Conservation (phyloP, 2,329 filamentous ascomycete species). For the Epichloe aotearoae region DNA sequence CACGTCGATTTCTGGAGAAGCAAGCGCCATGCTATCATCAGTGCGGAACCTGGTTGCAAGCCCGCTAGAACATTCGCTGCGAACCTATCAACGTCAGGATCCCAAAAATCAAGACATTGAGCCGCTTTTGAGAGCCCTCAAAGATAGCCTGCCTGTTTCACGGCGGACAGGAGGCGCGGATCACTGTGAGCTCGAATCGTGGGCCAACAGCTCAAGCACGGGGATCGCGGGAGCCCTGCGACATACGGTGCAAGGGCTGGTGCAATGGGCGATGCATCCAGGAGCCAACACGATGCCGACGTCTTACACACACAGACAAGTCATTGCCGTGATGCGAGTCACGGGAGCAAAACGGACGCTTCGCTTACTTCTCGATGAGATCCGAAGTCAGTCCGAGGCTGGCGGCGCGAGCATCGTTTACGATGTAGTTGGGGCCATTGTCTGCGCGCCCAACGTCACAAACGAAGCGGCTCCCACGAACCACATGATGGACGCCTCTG, state of each 20-base stretch:
- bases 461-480: conserved; percentile 24
- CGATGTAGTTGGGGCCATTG: conserved; percentile 54
- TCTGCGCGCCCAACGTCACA: conserved; percentile 52
- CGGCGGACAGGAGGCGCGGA: conserved; percentile 50
- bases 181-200: conserved; percentile 54
- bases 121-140: conserved; percentile 52
- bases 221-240: conserved; percentile 46
- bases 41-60: conserved; percentile 61
- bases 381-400: conserved; percentile 46
- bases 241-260: conserved; percentile 47
- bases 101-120: conserved; percentile 57
- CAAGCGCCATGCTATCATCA: conserved; percentile 54
- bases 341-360: conserved; percentile 50
- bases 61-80: conserved; percentile 53
- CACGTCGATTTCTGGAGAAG: conserved; percentile 57
- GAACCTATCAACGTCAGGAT: conserved; percentile 51
- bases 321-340: conserved; percentile 47
- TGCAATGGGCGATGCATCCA: conserved; percentile 52
- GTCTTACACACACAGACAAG: conserved; percentile 58
- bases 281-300: conserved; percentile 43
- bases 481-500: conserved; percentile 19
- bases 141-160: conserved; percentile 42
- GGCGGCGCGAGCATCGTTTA: conserved; percentile 49
- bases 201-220: conserved; percentile 42
- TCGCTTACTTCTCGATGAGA: conserved; percentile 50